These are phyloP conservation scores for Kodamaea sagamina DNA, from an alignment of 805 yeast genomes.

Conservation along the genomic window DNA sequence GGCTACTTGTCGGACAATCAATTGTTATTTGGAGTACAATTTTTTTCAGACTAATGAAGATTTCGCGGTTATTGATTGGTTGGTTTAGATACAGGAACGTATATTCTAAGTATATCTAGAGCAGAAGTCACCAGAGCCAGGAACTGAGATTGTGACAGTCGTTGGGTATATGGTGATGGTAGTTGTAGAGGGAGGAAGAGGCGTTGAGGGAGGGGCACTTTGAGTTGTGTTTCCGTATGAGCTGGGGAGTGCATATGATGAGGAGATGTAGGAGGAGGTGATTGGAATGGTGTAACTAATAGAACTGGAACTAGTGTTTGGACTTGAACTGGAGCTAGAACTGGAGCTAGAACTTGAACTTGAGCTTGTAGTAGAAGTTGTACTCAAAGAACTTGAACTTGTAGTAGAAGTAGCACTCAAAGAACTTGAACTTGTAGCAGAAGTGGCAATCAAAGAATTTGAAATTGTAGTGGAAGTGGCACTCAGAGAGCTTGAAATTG, in stretches of 20 bases:
- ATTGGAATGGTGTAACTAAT: too few species aligned
- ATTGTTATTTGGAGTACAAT: conserved; percentile 7
- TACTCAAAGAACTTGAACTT: background rate
- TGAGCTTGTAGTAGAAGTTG: background rate
- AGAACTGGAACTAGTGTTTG: background rate
- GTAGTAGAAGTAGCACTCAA: background rate
- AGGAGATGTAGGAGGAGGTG: too few species aligned
- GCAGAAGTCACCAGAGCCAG: background rate
- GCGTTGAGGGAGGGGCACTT: too few species aligned
- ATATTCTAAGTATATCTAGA: background rate
- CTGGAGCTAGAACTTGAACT: too few species aligned
- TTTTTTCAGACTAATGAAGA: conserved; percentile 12
- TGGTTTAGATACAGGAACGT: conserved; percentile 13
- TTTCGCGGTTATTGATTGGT: conserved; percentile 14
- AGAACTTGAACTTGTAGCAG: background rate
- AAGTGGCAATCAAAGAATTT: background rate
- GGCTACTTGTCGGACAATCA: background rate
- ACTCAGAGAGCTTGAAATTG: background rate
- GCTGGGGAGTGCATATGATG: too few species aligned
- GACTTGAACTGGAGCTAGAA: background rate
- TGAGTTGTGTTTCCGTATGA: too few species aligned
- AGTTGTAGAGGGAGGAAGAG: too few species aligned
- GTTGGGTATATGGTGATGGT: background rate
- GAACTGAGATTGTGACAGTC: background rate
- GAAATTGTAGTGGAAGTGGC: background rate